These are phyloP conservation scores for Ambrosiella cleistominuta DNA, from an alignment of 2,329 filamentous ascomycete species.

Conservation along the genomic window DNA sequence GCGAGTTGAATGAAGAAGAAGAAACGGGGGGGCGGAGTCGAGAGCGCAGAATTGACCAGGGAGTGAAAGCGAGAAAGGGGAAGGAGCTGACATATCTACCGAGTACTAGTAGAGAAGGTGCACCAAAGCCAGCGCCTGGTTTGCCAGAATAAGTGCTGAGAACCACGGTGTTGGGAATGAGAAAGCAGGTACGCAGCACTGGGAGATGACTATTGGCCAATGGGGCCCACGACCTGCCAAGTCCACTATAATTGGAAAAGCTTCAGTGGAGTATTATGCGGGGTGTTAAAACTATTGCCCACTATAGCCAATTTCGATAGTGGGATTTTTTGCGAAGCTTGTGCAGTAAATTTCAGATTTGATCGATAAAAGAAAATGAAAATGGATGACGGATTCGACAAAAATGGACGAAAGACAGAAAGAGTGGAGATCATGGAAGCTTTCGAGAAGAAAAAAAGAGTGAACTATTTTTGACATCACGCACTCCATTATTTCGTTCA, in stretches of 20 bases:
- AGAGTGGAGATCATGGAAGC: not conserved
- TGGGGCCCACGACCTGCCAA: too few relatives aligned
- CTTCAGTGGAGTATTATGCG: not conserved
- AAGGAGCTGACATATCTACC: not conserved
- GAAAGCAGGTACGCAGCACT: not conserved
- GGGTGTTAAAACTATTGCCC: constrained; percentile 2
- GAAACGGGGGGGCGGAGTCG: not conserved
- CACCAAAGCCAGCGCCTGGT: not conserved
- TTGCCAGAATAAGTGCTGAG: not conserved
- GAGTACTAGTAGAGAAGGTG: not conserved
- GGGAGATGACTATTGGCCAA: not conserved
- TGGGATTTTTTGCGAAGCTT: not conserved
- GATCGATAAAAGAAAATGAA: not conserved
- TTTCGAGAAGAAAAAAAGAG: not conserved
- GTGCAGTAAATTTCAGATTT: not conserved
- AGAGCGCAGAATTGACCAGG: not conserved
- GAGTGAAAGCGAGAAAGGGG: constrained; percentile 1
- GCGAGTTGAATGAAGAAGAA: not conserved
- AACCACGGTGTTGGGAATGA: not conserved
- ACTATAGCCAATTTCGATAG: constrained; percentile 1
- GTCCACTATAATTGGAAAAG: not conserved
- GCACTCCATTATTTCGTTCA: not conserved
- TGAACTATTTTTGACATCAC: not conserved
- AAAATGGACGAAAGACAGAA: not conserved
- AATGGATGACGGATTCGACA: not conserved